phyloP scores from a whole-genome alignment of 108 stramenopile species.

The Pseudonitzschia multistriata region DNA sequence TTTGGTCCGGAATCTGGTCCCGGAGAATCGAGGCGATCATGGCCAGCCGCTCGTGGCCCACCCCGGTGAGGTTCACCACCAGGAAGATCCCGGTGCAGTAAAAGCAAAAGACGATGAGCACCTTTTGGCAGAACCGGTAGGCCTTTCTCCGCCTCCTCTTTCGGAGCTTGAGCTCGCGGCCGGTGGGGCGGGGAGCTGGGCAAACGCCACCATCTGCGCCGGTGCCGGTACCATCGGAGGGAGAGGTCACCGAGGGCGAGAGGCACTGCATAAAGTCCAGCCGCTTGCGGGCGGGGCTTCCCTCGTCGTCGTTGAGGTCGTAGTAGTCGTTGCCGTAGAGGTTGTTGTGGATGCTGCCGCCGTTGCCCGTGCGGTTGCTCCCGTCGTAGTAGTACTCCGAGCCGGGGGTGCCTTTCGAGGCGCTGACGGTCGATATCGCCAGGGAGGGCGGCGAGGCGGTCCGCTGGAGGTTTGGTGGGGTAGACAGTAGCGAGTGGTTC shows the following conservation, averaged over 20 bases:
- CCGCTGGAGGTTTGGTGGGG: background rate
- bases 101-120: background rate
- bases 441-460: background rate
- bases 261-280: slow-evolving; percentile 1
- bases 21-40: background rate
- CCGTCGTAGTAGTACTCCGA: slow-evolving; percentile 1
- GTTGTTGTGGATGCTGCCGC: background rate
- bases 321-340: background rate
- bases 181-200: too few species aligned
- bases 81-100: background rate
- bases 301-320: background rate
- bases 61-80: background rate
- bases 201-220: too few species aligned
- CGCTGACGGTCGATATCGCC: slow-evolving; percentile 1
- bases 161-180: background rate
- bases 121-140: background rate
- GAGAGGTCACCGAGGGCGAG: background rate
- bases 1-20: background rate
- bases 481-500: background rate
- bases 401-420: background rate
- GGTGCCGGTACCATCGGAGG: background rate
- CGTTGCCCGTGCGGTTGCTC: background rate
- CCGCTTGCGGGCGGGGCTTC: background rate
- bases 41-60: background rate
- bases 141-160: background rate